Base-by-base conservation (phyloP, 2,329 filamentous ascomycete species). In the Apiospora pterosperma region DNA sequence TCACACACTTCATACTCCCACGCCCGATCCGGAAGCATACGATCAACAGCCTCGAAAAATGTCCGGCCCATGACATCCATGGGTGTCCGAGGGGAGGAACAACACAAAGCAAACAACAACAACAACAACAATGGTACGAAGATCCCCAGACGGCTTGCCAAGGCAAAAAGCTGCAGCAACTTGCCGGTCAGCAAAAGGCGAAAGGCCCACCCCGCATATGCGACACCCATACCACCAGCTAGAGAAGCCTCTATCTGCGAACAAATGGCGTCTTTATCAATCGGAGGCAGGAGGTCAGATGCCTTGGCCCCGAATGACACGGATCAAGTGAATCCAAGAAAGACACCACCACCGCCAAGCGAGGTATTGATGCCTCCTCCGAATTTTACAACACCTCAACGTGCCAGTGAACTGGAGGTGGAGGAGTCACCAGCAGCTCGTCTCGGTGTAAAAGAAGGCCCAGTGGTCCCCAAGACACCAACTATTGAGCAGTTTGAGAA, bases 321-420 rank as follows among this genome's bases (percentile, higher is more conserved):
- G 44, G 59, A 73, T 82, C 84, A 82, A 85, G 84, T 81, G 82
- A 81, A 75, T 72, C 76, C 77, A 60, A 67, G 63, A 69, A 66
- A 64, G 63, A 70, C 67, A 66, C 73, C 69, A 66, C 71, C 62
- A 44, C 64, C 63, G 62, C 65, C 65, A 36, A 44, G 66, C 68
- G 61, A 65, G 63, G 65, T 70, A 19, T 11, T 55, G 48, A 55
- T 55, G 48, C 48, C 48, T 38, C 68, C 63, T n/a, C 64, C 64
- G 36, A 76, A 68, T 52, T 71, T 72, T 58, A 73, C 73, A 39
- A 66, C 72, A 62, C 74, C 71, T 64, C 75, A 68, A 36, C 62
- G 55, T 36, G 64, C n/a, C 16, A 61, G 28, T n/a, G 36, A 25
- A 28, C 28, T 25, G 31, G 61, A 38, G 16, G 48, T 25, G 31